phyloP scores from a whole-genome alignment of 371 early-diverging fungal species.

The Furculomyces boomerangus region DNA sequence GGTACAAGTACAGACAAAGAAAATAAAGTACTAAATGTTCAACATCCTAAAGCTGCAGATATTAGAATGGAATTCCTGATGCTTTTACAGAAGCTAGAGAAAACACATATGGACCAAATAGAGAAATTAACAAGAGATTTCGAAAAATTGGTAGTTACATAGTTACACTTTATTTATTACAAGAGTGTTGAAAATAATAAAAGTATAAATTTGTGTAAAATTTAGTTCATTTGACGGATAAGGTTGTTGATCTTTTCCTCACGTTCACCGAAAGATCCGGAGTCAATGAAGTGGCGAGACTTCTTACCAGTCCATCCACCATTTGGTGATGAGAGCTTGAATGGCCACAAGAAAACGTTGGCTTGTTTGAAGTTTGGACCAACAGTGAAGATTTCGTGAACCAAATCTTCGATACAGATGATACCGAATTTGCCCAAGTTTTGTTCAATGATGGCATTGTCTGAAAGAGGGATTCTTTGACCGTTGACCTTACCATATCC shows the following conservation, averaged over 20 bases:
- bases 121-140: background rate
- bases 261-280: slow-evolving; percentile 96
- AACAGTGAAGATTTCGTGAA: slow-evolving; percentile 98
- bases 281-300: slow-evolving; percentile 91
- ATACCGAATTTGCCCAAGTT: slow-evolving; percentile 90
- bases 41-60: background rate
- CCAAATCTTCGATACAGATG: slow-evolving; percentile 97
- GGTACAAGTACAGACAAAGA: background rate
- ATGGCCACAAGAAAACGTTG: slow-evolving; percentile 99
- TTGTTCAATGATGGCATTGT: slow-evolving; percentile 91
- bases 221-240: slow-evolving; percentile 90
- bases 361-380: slow-evolving; percentile 96
- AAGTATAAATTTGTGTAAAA: background rate
- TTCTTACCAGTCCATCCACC: slow-evolving; percentile 95
- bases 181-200: background rate
- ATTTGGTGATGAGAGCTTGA: slow-evolving; percentile 96
- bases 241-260: slow-evolving; percentile 89
- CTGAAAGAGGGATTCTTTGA: slow-evolving; percentile 90
- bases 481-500: slow-evolving; percentile 96
- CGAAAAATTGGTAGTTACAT: background rate
- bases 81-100: background rate
- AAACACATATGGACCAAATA: background rate
- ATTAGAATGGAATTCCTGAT: background rate
- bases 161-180: background rate
- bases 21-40: background rate